Conservation (phyloP, 2,329 filamentous ascomycete genomes). For the Hansfordia pulvinata region DNA sequence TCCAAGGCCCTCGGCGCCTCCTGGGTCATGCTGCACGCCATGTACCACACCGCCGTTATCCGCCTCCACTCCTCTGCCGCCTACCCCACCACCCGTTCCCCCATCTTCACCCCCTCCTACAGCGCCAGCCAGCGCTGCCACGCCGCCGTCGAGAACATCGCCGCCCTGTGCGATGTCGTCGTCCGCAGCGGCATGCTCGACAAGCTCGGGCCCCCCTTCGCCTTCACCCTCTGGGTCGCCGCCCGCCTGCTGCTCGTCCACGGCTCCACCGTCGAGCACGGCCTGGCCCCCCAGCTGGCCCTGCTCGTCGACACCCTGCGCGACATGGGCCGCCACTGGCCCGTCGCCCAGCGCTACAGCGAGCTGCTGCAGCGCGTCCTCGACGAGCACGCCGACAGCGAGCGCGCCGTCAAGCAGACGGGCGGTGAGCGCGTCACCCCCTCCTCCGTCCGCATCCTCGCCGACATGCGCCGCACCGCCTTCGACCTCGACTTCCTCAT, state of each 20-base stretch:
- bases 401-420: constrained; percentile 25
- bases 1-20: constrained; percentile 63
- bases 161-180: constrained; percentile 66
- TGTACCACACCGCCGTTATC: constrained; percentile 82
- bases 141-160: constrained; percentile 70
- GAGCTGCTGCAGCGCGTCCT: constrained; percentile 69
- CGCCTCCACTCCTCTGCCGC: constrained; percentile 84
- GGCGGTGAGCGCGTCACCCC: constrained; percentile 54
- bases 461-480: constrained; percentile 82
- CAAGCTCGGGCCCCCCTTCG: constrained; percentile 79
- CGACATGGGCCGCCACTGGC: constrained; percentile 74
- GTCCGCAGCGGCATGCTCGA: constrained; percentile 59
- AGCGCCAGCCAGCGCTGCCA: constrained; percentile 75
- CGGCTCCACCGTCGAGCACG: constrained; percentile 77
- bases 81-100: constrained; percentile 78
- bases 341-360: constrained; percentile 72
- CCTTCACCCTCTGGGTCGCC: constrained; percentile 86
- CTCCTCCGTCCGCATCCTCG: constrained; percentile 72
- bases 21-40: constrained; percentile 85
- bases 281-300: constrained; percentile 63
- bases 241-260: constrained; percentile 79
- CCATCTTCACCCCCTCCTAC: constrained; percentile 81
- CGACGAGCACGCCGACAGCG: constrained; percentile 72
- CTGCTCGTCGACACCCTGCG: constrained; percentile 73
- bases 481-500: constrained; percentile 87